Conservation (phyloP, 495 filamentous ascomycete species). For the Aspergillus haitiensis region DNA sequence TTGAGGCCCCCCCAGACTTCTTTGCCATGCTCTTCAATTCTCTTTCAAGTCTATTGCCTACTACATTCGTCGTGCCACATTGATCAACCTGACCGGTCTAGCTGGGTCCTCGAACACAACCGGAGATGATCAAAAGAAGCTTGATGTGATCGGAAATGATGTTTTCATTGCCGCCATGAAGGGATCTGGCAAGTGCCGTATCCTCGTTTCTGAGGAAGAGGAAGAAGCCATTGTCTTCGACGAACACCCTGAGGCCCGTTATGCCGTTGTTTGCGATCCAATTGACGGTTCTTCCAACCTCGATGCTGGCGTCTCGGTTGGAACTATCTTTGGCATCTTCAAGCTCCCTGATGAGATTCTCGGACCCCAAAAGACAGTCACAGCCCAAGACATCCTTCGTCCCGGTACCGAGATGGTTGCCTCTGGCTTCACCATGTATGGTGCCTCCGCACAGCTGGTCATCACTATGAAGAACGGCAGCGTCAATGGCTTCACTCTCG, state of each 20-base stretch:
- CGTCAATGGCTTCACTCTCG: conserved; percentile 97
- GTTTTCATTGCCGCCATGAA: conserved; percentile 94
- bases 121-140: conserved; percentile 98
- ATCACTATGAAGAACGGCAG: conserved; percentile 92
- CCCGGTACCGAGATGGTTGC: conserved; percentile 91
- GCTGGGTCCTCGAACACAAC: conserved; percentile 94
- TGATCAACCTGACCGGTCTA: conserved; percentile 94
- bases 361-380: conserved; percentile 56
- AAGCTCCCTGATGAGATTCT: conserved; percentile 71
- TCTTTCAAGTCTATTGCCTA: conserved; percentile 99
- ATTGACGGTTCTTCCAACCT: conserved; percentile 98
- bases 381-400: conserved; percentile 78
- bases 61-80: conserved; percentile 96
- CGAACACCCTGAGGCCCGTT: conserved; percentile 75
- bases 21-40: conserved; percentile 98
- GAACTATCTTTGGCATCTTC: conserved; percentile 96
- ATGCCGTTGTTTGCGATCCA: conserved; percentile 95
- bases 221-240: conserved; percentile 87
- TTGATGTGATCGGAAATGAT: conserved; percentile 98
- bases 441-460: conserved; percentile 91
- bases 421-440: conserved; percentile 98
- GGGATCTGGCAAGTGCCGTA: conserved; percentile 81
- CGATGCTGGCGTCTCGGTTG: conserved; percentile 96
- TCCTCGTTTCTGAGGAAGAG: conserved; percentile 95
- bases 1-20: conserved; percentile 55